Base-by-base conservation (phyloP, 208 protist species). In the Leishmania lainsoni region DNA sequence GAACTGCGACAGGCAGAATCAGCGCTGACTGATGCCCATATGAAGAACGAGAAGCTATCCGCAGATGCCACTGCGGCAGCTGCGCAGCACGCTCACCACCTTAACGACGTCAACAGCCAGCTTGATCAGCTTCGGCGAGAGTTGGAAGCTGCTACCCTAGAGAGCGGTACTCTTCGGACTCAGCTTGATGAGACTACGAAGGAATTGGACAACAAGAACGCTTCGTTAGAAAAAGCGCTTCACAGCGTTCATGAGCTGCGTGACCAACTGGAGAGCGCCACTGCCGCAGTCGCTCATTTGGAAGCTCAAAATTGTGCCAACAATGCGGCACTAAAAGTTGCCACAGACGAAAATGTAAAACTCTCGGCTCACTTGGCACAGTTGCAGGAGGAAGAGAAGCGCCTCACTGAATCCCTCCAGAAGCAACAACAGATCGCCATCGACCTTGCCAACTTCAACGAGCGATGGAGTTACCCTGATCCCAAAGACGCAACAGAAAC, bases 331-430 rank as follows among this genome's bases (percentile, higher is more conserved):
- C 0, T 58, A 1, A 58, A 22, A 20, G 52, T 12, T 20, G 52
- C 52, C 52, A 58, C 16, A 14, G 14, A 58, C 16, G 52, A 58
- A 12, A 26, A 58, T 0, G 1, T 2, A 20, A 58, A 14, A 16
- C 52, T 58, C 52, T 22, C 52, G 0, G 52, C 0, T 1, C 10
- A 20, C 16, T 5, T 58, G 5, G 22, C 52, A 0, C 52, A 22
- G 52, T 20, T 58, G 51, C 58, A 86, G 61, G 73, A 86, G 32
- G 85, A 89, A 72, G 80, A 89, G 70, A 70, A 75, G 2, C 32
- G 77, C 69, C 26, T 42, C 42, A 0, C 22, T 20, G 52, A 58
- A 16, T 26, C 52, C 5, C 52, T 58, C 17, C 16, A 26, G 52
- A 58, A 58, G 45, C 75, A 79, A 42, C 75, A 39, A 10, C 2